These are phyloP conservation scores for Colletotrichum gloeosporioides DNA, from an alignment of 2,329 filamentous ascomycete species.

Conservation along the genomic window DNA sequence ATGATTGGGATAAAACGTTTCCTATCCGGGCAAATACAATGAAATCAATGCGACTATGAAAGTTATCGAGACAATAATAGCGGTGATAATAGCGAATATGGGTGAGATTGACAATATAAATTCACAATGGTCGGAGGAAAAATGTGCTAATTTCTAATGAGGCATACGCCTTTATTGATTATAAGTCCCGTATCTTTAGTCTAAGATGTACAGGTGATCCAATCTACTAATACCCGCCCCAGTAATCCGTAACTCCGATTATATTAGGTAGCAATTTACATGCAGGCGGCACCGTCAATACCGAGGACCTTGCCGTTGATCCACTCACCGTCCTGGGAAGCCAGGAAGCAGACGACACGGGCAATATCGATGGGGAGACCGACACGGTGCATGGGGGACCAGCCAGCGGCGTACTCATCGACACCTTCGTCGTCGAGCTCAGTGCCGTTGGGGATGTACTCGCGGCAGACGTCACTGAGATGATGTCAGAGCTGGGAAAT, in stretches of 20 bases:
- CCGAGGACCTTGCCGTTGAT: slow-evolving; percentile 46
- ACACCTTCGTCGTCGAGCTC: slow-evolving; percentile 63
- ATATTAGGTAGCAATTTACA: slow-evolving; percentile 13
- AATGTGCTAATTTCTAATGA: neutral
- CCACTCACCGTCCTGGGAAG: slow-evolving; percentile 52
- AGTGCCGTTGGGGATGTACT: slow-evolving; percentile 65
- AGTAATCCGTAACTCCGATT: neutral
- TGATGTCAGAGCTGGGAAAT: neutral
- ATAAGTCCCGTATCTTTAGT: neutral
- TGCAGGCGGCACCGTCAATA: slow-evolving; percentile 25
- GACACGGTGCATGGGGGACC: slow-evolving; percentile 68
- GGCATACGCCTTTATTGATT: slow-evolving; percentile 7
- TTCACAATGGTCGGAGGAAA: neutral
- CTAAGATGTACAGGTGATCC: slow-evolving; percentile 17
- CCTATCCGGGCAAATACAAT: neutral
- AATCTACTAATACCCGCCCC: neutral
- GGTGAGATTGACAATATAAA: too few species aligned
- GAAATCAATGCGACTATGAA: neutral
- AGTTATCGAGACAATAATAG: too few species aligned
- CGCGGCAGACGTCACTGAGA: slow-evolving; percentile 58
- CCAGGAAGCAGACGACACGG: slow-evolving; percentile 63
- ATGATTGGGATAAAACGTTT: neutral
- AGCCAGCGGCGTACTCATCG: slow-evolving; percentile 49
- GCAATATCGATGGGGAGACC: slow-evolving; percentile 73
- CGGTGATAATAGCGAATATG: too few species aligned